A percentile compares a stretch with the other conserved stretches of the same genome.
Evolutionary conservation across 2,329 filamentous ascomycete genomes (phyloP).

Genomic region (Talaromyces sp.): DNA sequence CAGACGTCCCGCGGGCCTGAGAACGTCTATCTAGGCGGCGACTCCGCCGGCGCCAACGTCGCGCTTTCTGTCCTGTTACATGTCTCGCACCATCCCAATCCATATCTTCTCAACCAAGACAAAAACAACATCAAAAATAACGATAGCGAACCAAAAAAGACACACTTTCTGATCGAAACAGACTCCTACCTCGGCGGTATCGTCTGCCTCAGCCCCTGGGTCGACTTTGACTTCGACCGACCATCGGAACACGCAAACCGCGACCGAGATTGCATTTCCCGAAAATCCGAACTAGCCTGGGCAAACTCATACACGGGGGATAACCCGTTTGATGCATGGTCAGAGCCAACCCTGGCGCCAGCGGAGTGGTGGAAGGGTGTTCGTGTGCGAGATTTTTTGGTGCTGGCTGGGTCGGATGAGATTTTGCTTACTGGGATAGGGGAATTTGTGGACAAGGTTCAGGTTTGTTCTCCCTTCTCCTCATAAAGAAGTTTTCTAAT

Average conservation of each 20-base stretch:
- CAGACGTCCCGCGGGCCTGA: conserved; percentile 24
- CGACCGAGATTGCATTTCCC: conserved; percentile 44
- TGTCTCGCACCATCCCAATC: conserved; percentile 51
- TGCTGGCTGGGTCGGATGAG: conserved; percentile 51
- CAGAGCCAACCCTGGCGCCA: conserved; percentile 43
- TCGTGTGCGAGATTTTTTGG: conserved; percentile 42
- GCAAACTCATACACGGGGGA: conserved; percentile 39
- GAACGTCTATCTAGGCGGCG: conserved; percentile 32
- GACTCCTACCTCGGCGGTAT: conserved; percentile 24
- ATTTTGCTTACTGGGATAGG: conserved; percentile 39
- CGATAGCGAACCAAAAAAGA: background rate
- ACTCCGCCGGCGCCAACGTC: conserved; percentile 38
- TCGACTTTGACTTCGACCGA: conserved; percentile 40
- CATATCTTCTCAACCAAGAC: conserved; percentile 31
- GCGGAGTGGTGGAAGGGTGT: conserved; percentile 48
- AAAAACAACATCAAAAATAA: background rate
- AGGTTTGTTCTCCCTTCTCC: conserved; percentile 15
- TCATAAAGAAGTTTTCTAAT: background rate
- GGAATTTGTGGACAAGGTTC: conserved; percentile 25
- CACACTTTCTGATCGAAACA: background rate
- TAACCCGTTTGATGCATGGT: conserved; percentile 43
- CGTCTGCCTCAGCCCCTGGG: conserved; percentile 53
- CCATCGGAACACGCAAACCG: conserved; percentile 39
- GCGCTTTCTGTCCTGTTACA: conserved; percentile 28
- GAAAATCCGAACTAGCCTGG: conserved; percentile 36